Percentiles rank a stretch among this genome's conserved stretches.
Evolutionary conservation across 148 eudicot species (phyloP).

Genomic region (Vaccinium vitisidaea): DNA sequence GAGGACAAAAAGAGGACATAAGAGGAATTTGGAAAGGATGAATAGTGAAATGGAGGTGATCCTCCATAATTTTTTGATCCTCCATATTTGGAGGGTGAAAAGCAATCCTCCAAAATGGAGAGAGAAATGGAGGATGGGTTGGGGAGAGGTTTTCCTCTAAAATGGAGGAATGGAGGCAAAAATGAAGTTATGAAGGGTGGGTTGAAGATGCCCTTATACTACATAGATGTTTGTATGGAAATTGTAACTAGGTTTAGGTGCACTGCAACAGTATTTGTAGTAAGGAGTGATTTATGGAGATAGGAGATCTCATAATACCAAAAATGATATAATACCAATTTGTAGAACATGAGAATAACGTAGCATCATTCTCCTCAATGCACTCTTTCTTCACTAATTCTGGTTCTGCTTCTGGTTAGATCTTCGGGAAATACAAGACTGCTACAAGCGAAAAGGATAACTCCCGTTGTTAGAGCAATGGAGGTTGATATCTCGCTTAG

Average conservation of each 20-base stretch:
- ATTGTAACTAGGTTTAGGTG: background rate
- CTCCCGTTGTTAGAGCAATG: conserved; percentile 43
- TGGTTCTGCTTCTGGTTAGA: conserved; percentile 25
- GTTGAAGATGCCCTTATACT: too few relatives aligned
- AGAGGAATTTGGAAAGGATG: too few relatives aligned
- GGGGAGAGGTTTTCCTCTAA: too few relatives aligned
- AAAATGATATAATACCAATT: background rate
- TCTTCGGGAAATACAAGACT: conserved; percentile 28
- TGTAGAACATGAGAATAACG: background rate
- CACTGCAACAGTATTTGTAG: background rate
- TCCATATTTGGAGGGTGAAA: too few relatives aligned
- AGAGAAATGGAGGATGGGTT: too few relatives aligned
- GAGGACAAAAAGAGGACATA: too few relatives aligned
- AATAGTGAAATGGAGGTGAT: too few relatives aligned
- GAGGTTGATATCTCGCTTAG: conserved; percentile 72
- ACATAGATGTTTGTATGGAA: too few relatives aligned
- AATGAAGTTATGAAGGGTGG: too few relatives aligned
- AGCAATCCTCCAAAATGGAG: too few relatives aligned
- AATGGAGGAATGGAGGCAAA: too few relatives aligned
- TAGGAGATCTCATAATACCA: background rate
- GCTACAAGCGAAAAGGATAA: conserved; percentile 21
- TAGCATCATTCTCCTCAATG: background rate
- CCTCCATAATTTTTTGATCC: too few relatives aligned
- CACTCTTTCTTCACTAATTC: background rate
- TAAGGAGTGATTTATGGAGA: background rate